Conservation (phyloP, 1,284 basidiomycete species). For the Austropuccinia psidii region DNA sequence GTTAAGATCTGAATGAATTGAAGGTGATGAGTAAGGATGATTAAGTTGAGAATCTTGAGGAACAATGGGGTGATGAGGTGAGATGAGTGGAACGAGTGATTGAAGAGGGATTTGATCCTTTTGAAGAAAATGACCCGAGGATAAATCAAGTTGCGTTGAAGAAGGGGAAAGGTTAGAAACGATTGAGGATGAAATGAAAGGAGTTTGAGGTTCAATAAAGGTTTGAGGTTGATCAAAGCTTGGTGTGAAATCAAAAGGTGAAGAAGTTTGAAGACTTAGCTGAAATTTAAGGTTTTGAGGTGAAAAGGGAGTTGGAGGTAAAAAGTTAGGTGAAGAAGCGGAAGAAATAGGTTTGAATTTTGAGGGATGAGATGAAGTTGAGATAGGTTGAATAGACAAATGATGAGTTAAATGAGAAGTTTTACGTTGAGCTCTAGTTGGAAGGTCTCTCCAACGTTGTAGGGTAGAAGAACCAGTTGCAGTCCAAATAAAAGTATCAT, state of each 20-base stretch:
- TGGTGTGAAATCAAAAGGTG: neutral
- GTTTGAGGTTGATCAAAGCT: constrained; percentile 70
- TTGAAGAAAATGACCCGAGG: neutral
- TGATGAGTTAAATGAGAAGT: neutral
- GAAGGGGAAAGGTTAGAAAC: neutral
- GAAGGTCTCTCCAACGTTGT: constrained; percentile 66
- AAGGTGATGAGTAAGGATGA: constrained; percentile 9
- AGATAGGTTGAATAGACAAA: neutral
- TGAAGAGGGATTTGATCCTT: constrained; percentile 23
- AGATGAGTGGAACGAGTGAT: constrained; percentile 34
- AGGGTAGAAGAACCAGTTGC: constrained; percentile 73
- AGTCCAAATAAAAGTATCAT: constrained; percentile 83
- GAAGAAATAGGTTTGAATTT: neutral
- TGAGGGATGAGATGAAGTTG: neutral
- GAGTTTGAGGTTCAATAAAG: constrained; percentile 59
- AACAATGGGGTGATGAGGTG: constrained; percentile 5
- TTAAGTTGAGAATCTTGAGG: constrained; percentile 3
- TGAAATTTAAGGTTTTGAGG: constrained; percentile 21
- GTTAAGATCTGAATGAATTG: neutral
- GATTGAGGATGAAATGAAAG: neutral
- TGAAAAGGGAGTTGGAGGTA: neutral
- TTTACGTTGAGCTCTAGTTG: constrained; percentile 39
- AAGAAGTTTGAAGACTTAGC: neutral
- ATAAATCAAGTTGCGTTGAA: neutral
- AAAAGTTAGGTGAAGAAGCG: neutral